Base-by-base conservation (phyloP, 371 early-diverging fungal genomes). In the Syncephalastrum racemosum region DNA sequence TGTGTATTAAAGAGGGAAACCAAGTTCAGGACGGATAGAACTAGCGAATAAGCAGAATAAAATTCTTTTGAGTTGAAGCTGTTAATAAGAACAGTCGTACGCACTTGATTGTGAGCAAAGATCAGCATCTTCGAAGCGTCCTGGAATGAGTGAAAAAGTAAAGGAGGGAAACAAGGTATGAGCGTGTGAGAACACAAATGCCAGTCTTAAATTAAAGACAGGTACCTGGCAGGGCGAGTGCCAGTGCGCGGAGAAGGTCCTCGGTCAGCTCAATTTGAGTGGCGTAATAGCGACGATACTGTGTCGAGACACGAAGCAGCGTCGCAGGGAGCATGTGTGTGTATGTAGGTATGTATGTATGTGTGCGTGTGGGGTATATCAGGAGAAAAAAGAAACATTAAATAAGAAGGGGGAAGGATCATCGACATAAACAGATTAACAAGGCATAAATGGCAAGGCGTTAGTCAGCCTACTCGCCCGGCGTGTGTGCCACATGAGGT, bases 81-180 rank as follows among this genome's bases (percentile, higher is more conserved):
- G 36, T 8, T 5, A 10, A 10, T 31, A 31, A 8, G 27, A 27
- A 27, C 6, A 12, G 36, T 10, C 36, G 2, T 5, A 55, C 43
- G 55, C 54, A 53, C 66, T 42, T 51, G 66, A 27, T 50, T 65
- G 66, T 10, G 60, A 53, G 31, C 60, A 60, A 16, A 65, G 20
- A 13, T 65, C 66, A 14, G 56, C 54, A 50, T 65, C 61, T 23
- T 56, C 56, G 25, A 65, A 56, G 19, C 66, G 66, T 5, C 66
- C 66, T 65, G 23, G n/a, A 14, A 40, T 42, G 16, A 43, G 43
- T 22, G 43, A 42, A 20, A 39, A 20, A 25, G 27, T 12, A 46
- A 23, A 46, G 27, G 14, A 23, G 50, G 10, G 49, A n/a, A n/a
- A n/a, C 45, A 23, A 16, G 53, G 41, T 41, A 55, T 31, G 8